Base-by-base conservation (phyloP, 331 rosid species). In the Telfairia occidentalis region DNA sequence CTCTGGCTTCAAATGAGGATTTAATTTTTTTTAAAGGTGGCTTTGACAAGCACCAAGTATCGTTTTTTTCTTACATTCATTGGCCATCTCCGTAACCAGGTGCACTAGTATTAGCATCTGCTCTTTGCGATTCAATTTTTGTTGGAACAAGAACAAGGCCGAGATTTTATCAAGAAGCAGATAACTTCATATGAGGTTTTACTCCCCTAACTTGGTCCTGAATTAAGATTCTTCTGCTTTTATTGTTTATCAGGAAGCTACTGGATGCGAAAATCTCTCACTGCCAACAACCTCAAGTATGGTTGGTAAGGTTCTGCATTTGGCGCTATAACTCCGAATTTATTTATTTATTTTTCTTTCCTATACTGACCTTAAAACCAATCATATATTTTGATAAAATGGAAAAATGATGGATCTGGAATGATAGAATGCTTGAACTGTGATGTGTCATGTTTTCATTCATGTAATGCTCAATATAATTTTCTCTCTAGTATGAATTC, bases 221-320 rank as follows among this genome's bases (percentile, higher is more conserved):
- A 78, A n/a, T 23, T 13, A 16, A 23, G 63, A 21, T 77, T 80
- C 80, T 29, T 79, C 82, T 76, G 78, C 75, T 66, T 73, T 74
- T 85, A 80, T 71, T 75, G 26, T 84, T 76, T 83, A 82, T 80
- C 89, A 94, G 98, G 87, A 81, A 72, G 81, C 71, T 77, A 79
- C 73, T 16, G 84, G 46, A 73, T 79, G 54, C 48, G 83, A 77
- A 77, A 84, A 70, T 28, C 58, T 28, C 58, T 70, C 58, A 7
- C 58, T 87, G 77, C 75, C 82, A 15, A 54, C 76, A 1, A 81
- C 85, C 71, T 86, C 87, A 46, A 54, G 49, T 46, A 24, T 50
- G 43, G 75, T 7, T 57, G 92, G 89, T 83, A 79, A 87, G 88
- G 81, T 72, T 86, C 43, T 40, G 50, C 54, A 10, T 71, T n/a